Evolutionary conservation across 192 early-diverging fungal species (phyloP).

Genomic region (Chytriomyces hyalinus): DNA sequence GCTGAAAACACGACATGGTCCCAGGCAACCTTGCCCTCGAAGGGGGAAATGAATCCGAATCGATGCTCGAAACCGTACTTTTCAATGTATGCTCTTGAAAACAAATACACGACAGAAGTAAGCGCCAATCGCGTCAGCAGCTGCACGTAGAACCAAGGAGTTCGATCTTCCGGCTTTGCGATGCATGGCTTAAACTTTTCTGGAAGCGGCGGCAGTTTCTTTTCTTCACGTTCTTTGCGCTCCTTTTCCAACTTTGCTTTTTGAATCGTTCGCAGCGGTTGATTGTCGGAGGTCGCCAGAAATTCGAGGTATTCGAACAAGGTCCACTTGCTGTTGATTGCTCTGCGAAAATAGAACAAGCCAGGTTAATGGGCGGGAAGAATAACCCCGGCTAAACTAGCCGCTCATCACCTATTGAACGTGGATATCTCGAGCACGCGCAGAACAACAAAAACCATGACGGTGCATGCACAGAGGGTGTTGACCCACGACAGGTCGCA

Average conservation of each 20-base stretch:
- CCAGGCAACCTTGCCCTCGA: not conserved
- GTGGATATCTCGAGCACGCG: not conserved
- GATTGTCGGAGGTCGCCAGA: not conserved
- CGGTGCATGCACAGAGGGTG: not conserved
- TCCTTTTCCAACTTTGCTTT: not conserved
- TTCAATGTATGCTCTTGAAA: not conserved
- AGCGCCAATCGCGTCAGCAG: not conserved
- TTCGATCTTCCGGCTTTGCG: not conserved
- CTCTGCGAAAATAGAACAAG: not conserved
- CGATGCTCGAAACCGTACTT: not conserved
- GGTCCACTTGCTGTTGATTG: not conserved
- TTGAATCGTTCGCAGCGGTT: not conserved
- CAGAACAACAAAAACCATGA: not conserved
- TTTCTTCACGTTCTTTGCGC: not conserved
- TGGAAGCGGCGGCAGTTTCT: not conserved
- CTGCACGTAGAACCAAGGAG: not conserved
- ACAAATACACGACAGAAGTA: not conserved
- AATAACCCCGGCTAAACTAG: not conserved
- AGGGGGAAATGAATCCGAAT: not conserved
- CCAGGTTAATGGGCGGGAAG: not conserved
- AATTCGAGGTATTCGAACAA: constrained; percentile 13
- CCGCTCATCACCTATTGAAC: not conserved
- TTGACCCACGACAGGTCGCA: not conserved
- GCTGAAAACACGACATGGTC: constrained; percentile 1
- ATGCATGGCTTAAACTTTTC: not conserved